A percentile compares a stretch with the other conserved stretches of the same genome.
Conservation (phyloP, 2,329 filamentous ascomycete species). For the Fusarium guadeloupense region DNA sequence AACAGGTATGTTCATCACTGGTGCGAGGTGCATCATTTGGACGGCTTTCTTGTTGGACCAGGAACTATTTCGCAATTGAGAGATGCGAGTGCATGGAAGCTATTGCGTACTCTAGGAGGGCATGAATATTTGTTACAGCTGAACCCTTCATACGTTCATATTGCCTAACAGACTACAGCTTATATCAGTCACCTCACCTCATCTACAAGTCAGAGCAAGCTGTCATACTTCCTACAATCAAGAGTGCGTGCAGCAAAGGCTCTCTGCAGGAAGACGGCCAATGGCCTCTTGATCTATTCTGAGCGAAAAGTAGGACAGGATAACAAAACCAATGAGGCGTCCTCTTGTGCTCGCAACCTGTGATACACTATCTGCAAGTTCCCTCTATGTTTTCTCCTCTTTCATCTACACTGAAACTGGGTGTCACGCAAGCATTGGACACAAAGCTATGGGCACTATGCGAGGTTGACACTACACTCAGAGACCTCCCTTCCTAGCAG, state of each 20-base stretch:
- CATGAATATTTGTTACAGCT: not conserved
- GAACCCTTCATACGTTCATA: not conserved
- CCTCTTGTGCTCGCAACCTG: not conserved
- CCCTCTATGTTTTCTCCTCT: constrained; percentile 4
- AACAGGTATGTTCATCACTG: constrained; percentile 25
- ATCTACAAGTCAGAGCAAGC: constrained; percentile 1
- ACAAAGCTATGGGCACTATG: not conserved
- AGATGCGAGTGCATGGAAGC: not conserved
- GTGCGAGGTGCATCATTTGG: constrained; percentile 19
- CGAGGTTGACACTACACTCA: not conserved
- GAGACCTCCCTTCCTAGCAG: not conserved
- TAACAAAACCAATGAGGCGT: not conserved
- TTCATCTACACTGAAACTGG: constrained; percentile 16
- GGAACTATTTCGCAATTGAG: not conserved
- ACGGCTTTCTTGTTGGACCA: not conserved
- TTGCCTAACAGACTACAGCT: not conserved
- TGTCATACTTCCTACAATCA: constrained; percentile 8
- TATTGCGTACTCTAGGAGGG: not conserved
- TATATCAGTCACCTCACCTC: not conserved
- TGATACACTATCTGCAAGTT: constrained; percentile 10
- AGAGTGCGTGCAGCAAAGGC: not conserved
- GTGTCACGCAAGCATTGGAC: constrained; percentile 13
- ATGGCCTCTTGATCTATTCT: not conserved
- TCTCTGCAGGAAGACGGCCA: not conserved
- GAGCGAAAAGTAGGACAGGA: not conserved